phyloP scores from a whole-genome alignment of 164 flowering plant species.

The Magnolia changhungtana region DNA sequence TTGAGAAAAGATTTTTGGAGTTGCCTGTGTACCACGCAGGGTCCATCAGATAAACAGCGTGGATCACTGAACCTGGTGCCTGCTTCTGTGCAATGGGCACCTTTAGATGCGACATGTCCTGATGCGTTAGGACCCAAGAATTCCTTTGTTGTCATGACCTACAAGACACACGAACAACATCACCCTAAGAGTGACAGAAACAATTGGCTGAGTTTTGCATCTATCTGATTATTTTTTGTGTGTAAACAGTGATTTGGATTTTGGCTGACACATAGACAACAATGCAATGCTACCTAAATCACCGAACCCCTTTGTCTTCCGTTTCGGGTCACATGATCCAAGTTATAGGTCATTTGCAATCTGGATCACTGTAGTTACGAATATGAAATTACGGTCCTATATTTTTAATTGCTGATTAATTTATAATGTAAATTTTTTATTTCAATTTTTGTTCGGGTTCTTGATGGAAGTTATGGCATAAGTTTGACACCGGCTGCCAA shows the following conservation, averaged over 20 bases:
- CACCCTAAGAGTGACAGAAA: neutral
- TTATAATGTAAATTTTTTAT: no score
- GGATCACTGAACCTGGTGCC: neutral
- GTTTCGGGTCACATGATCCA: no score
- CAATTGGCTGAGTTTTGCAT: neutral
- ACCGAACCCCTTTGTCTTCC: no score
- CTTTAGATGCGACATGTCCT: neutral
- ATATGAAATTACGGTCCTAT: no score
- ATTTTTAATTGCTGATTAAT: no score
- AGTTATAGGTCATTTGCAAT: no score
- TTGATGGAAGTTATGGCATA: no score
- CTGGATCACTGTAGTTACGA: no score
- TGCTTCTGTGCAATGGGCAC: no score
- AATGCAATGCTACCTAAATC: no score
- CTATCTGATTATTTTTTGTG: neutral
- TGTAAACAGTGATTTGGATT: neutral
- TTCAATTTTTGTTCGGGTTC: no score
- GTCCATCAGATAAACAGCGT: neutral
- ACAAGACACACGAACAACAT: neutral
- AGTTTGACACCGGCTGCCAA: no score
- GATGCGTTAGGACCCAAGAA: neutral
- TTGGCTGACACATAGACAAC: neutral
- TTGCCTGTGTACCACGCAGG: neutral
- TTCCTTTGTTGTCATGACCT: neutral
- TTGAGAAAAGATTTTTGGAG: neutral